These are phyloP conservation scores for Carallia brachiata DNA, from an alignment of 345 rosid genomes.

Conservation along the genomic window DNA sequence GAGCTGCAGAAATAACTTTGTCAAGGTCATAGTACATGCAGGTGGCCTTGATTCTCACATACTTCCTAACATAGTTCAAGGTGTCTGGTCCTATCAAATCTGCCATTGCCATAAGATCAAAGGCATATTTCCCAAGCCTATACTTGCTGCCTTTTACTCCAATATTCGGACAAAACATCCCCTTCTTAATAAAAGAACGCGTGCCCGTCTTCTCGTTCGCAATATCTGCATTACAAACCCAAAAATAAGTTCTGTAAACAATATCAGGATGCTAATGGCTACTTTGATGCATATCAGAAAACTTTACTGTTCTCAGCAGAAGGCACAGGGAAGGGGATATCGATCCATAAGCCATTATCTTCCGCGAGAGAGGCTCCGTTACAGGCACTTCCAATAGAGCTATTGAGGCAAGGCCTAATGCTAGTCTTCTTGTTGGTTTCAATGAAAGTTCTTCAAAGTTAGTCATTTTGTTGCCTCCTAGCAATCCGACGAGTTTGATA, in stretches of 20 bases:
- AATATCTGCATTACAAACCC: conserved; percentile 39
- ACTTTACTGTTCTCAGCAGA: conserved; percentile 66
- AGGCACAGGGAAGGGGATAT: conserved; percentile 59
- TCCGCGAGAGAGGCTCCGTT: conserved; percentile 49
- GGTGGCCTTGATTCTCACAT: conserved; percentile 73
- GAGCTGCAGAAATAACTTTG: conserved; percentile 68
- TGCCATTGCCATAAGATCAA: conserved; percentile 80
- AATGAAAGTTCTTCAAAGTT: conserved; percentile 31
- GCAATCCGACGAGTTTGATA: conserved; percentile 22
- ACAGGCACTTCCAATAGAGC: conserved; percentile 36
- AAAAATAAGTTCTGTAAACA: conserved; percentile 9
- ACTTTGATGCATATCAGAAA: not conserved
- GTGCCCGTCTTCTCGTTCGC: conserved; percentile 69
- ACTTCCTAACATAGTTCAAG: conserved; percentile 69
- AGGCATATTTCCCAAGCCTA: conserved; percentile 68
- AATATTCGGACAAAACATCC: conserved; percentile 60
- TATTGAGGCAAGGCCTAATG: conserved; percentile 58
- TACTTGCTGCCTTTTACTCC: conserved; percentile 55
- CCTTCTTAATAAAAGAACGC: conserved; percentile 56
- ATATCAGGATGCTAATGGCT: not conserved
- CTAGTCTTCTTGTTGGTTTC: conserved; percentile 52
- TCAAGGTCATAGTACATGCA: conserved; percentile 77
- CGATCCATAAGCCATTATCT: conserved; percentile 68
- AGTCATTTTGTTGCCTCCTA: conserved; percentile 30
- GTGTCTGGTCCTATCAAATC: conserved; percentile 81